Percentiles rank a stretch among this genome's conserved stretches.
These are phyloP conservation scores for Fusarium haematococcum DNA, from an alignment of 2,329 filamentous ascomycete genomes.

Conservation along the genomic window DNA sequence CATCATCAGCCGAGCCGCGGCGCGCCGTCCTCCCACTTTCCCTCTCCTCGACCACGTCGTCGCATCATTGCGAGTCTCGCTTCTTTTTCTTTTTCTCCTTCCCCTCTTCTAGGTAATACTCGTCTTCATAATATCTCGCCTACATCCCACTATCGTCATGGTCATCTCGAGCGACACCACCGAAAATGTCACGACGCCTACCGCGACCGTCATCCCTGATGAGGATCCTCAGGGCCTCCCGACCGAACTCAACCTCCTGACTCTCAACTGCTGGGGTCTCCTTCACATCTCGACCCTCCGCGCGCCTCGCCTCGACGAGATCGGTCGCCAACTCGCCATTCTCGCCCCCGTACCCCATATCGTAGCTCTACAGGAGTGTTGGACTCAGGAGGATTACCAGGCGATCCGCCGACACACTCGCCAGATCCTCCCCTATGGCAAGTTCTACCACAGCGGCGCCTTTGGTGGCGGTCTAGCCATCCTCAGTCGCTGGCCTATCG, in stretches of 20 bases:
- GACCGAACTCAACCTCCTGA: slow-evolving; percentile 80
- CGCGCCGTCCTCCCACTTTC: slow-evolving; percentile 10
- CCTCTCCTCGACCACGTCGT: neutral
- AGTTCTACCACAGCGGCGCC: slow-evolving; percentile 91
- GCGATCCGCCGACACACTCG: slow-evolving; percentile 80
- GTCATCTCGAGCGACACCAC: slow-evolving; percentile 33
- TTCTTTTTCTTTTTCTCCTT: neutral
- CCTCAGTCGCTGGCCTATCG: slow-evolving; percentile 91
- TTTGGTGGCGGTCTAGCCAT: slow-evolving; percentile 93
- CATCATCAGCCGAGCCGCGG: slow-evolving; percentile 20
- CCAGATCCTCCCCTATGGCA: slow-evolving; percentile 84
- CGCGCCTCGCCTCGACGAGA: slow-evolving; percentile 81
- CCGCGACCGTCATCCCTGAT: slow-evolving; percentile 28
- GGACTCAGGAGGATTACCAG: slow-evolving; percentile 86
- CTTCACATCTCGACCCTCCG: slow-evolving; percentile 86
- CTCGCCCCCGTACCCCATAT: slow-evolving; percentile 80
- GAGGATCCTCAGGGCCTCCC: slow-evolving; percentile 53
- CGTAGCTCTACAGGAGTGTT: slow-evolving; percentile 95
- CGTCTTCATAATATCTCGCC: slow-evolving; percentile 12
- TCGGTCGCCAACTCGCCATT: slow-evolving; percentile 81
- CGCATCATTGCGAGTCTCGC: slow-evolving; percentile 2
- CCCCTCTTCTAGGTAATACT: neutral
- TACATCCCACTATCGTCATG: slow-evolving; percentile 35
- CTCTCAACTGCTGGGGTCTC: slow-evolving; percentile 97
- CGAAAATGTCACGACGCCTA: slow-evolving; percentile 35